Base-by-base conservation (phyloP, 192 early-diverging fungal genomes). In the Backusella sp. region DNA sequence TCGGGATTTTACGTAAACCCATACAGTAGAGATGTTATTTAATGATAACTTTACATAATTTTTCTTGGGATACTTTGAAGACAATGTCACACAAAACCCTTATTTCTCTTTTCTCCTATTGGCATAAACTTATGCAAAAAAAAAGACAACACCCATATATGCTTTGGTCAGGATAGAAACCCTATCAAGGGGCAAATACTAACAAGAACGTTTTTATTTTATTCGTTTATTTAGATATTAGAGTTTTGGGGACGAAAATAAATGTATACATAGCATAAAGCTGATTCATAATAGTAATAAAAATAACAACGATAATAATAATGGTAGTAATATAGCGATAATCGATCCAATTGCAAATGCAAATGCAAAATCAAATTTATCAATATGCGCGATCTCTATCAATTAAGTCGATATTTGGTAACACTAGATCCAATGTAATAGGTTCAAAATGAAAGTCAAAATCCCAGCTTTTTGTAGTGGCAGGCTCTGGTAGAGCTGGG, bases 391-490 rank as follows among this genome's bases (percentile, higher is more conserved):
- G 53, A 56, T 56, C 19, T 21, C 21, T 56, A 56, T 56, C 53
- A 56, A 56, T 21, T 23, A 56, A 23, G 3, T 56, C 35, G n/a
- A 68, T 68, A 42, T 70, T 39, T 28, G 17, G 69, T 44, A 42
- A 36, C 36, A 68, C n/a, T 3, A 44, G 39, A 44, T 70, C 69
- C 11, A 70, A 14, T 39, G 23, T 26, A n/a, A 70, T 70, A 26
- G 69, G 69, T 70, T 70, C 69, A 70, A 70, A 70, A n/a, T 70
- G 12, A 70, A 70, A 70, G 7, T 44, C 35, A 23, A 35, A 70
- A 70, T 70, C 39, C 26, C 53, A 56, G 53, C 53, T 56, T 21
- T 56, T 56, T 56, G 21, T 26, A 21, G 19, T 21, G 53, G 53
- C n/a, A 56, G 53, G 53, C 21, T n/a, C 21, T 56, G 53, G 53